Base-by-base conservation (phyloP, 495 filamentous ascomycete species). In the Elasticomyces elasticus region DNA sequence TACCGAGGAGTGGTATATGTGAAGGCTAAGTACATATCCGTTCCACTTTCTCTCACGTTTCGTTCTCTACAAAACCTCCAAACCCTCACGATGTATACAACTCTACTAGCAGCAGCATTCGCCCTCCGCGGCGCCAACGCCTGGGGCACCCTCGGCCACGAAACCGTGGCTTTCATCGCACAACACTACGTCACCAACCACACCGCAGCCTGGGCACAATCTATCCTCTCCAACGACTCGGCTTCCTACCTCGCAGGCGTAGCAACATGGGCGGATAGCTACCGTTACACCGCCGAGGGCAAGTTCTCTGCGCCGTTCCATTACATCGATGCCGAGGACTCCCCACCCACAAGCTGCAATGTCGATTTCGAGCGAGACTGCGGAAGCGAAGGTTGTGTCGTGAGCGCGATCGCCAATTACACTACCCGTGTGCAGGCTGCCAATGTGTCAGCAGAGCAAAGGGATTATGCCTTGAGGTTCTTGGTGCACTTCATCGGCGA, bases 291-390 rank as follows among this genome's bases (percentile, higher is more conserved):
- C 11, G 70, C 75, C 59, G 78, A 71, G 58, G 77, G 79, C 17
- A 69, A 68, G 30, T 83, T 77, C 65, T 75, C 72, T 9, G 69
- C 67, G n/a, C 72, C 72, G 17, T 80, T 81, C 66, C 83, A 87
- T 69, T 87, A 75, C 71, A 86, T 87, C 68, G 83, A 87, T 62
- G 81, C 83, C 11, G 70, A 80, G 44, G 83, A 87, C 71, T 59
- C 66, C 51, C 83, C 83, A 33, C 83, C 83, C 0, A 35, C 56
- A 5, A 69, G 63, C 31, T 87, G 83, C 68, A 74, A 68, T 47
- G 76, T 87, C 40, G 71, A 78, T 58, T 81, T 72, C 53, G 61
- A 67, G 10, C 73, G 83, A 26, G 83, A 87, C 69, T 86, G 83
- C 64, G 47, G 55, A 11, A 75, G 74, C 1, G 68, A 71, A 13